Evolutionary conservation across 2,329 filamentous ascomycete species (phyloP).

Genomic region (Neofusicoccum parvum): DNA sequence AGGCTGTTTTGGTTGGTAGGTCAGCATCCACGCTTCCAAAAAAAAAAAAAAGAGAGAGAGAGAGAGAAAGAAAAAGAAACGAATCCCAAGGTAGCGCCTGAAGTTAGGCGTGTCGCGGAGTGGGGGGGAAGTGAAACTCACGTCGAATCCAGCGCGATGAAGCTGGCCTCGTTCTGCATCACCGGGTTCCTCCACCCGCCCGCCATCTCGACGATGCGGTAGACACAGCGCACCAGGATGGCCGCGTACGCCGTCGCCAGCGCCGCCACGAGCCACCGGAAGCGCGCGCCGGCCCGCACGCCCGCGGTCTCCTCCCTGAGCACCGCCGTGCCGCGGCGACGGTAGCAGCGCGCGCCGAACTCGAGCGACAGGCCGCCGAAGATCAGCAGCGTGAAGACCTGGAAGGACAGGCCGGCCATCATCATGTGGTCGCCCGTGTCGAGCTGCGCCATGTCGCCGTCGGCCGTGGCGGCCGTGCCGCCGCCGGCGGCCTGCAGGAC

Average conservation of each 20-base stretch:
- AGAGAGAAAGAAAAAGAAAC: background rate
- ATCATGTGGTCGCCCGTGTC: slow-evolving; percentile 55
- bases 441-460: slow-evolving; percentile 41
- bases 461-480: slow-evolving; percentile 57
- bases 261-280: background rate
- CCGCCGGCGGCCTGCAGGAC: slow-evolving; percentile 61
- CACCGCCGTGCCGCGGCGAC: background rate
- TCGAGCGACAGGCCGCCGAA: slow-evolving; percentile 48
- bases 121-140: background rate
- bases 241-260: slow-evolving; percentile 24
- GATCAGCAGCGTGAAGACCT: slow-evolving; percentile 56
- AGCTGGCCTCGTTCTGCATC: slow-evolving; percentile 51
- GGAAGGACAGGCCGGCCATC: slow-evolving; percentile 59
- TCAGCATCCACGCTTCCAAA: no score
- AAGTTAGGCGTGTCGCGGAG: no score
- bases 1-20: slow-evolving; percentile 26
- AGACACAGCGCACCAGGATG: slow-evolving; percentile 49
- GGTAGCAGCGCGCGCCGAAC: slow-evolving; percentile 30
- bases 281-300: background rate
- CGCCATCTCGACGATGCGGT: slow-evolving; percentile 16
- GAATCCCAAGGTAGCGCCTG: no score
- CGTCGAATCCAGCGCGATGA: slow-evolving; percentile 28
- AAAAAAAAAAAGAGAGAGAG: background rate
- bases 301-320: background rate
- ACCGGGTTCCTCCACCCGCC: slow-evolving; percentile 51